Percentiles rank a stretch among this genome's conserved stretches.
Evolutionary conservation across 345 rosid genomes (phyloP).

Genomic region (Geranium brycei): DNA sequence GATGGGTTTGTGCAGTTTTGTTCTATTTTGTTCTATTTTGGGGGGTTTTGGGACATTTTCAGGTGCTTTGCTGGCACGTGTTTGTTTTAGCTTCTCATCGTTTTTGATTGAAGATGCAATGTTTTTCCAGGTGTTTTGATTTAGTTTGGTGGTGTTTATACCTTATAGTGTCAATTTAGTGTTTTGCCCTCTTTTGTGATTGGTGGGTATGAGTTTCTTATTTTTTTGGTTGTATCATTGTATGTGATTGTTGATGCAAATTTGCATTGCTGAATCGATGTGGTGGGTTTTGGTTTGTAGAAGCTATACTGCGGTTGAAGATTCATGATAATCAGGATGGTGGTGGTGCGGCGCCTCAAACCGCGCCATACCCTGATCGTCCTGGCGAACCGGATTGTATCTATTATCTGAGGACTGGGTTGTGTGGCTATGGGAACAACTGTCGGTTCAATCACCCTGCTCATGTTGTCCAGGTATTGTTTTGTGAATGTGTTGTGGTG

Average conservation of each 20-base stretch:
- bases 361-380: conserved; percentile 60
- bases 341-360: conserved; percentile 21
- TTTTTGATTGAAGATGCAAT: conserved; percentile 6
- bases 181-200: background rate
- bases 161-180: background rate
- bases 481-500: background rate
- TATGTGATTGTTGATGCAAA: background rate
- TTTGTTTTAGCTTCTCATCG: background rate
- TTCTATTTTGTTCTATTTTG: background rate
- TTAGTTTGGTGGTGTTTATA: too few relatives aligned
- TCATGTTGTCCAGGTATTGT: conserved; percentile 63
- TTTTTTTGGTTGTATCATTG: background rate
- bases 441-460: conserved; percentile 95
- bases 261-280: background rate
- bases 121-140: background rate
- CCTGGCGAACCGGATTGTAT: conserved; percentile 70
- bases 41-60: background rate
- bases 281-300: conserved; percentile 15
- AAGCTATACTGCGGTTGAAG: conserved; percentile 40
- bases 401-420: conserved; percentile 83
- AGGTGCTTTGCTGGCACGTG: background rate
- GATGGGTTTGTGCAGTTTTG: background rate
- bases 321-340: conserved; percentile 25
- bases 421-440: conserved; percentile 62
- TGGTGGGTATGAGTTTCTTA: conserved; percentile 2